phyloP scores from a whole-genome alignment of 768 basidiomycete species.

The Trametes cinnabarina region DNA sequence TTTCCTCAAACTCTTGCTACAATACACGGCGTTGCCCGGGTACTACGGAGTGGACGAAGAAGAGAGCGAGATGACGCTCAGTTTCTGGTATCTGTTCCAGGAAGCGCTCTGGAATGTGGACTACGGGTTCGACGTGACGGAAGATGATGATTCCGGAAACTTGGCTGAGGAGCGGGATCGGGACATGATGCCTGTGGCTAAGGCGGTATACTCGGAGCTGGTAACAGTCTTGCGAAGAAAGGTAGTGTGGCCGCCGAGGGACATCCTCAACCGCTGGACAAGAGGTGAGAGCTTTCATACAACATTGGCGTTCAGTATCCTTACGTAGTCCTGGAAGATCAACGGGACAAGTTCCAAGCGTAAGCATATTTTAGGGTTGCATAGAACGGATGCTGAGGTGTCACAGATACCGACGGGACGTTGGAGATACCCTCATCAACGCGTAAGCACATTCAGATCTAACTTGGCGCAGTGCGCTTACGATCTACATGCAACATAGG shows the following conservation, averaged over 20 bases:
- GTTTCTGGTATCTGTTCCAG: conserved; percentile 90
- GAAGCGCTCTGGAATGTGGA: conserved; percentile 79
- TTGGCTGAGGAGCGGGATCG: conserved; percentile 27
- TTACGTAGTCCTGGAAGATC: conserved; percentile 47
- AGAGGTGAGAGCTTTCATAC: conserved; percentile 51
- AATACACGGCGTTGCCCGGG: conserved; percentile 71
- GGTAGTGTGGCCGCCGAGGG: conserved; percentile 63
- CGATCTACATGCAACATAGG: conserved; percentile 34
- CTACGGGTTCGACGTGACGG: conserved; percentile 39
- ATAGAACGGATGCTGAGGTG: not conserved
- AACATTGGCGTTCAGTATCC: not conserved
- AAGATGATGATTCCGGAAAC: conserved; percentile 14
- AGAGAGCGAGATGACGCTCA: conserved; percentile 81
- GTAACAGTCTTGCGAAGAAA: conserved; percentile 71
- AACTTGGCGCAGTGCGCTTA: conserved; percentile 5
- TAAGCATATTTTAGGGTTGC: conserved; percentile 35
- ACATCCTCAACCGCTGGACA: conserved; percentile 50
- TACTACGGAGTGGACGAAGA: conserved; percentile 83
- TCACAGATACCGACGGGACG: conserved; percentile 74
- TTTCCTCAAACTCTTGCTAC: conserved; percentile 68
- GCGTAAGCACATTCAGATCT: conserved; percentile 50
- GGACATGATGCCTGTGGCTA: conserved; percentile 54
- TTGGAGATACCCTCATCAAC: conserved; percentile 86
- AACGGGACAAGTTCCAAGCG: conserved; percentile 77
- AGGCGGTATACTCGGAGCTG: conserved; percentile 76